Evolutionary conservation across 176 grass and related monocot species (phyloP).

Genomic region (Avena sativa): DNA sequence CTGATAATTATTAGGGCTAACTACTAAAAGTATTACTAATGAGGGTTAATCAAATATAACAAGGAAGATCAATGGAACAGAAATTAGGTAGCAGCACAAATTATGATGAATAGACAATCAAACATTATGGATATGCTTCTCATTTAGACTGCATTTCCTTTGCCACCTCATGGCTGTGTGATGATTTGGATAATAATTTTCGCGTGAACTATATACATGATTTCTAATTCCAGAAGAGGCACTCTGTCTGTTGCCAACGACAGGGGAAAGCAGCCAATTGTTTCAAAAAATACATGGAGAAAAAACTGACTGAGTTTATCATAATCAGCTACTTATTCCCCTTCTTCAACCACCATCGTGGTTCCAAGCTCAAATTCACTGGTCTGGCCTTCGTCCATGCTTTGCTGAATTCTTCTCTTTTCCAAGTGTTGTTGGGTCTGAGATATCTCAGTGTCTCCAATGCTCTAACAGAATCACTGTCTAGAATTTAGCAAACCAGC

Average conservation of each 20-base stretch:
- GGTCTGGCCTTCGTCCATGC: constrained; percentile 8
- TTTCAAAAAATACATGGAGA: constrained; percentile 50
- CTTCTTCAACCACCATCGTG: constrained; percentile 30
- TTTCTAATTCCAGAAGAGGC: constrained; percentile 27
- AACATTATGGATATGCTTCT: constrained; percentile 16
- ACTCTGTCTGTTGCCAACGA: neutral
- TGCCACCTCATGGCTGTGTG: neutral
- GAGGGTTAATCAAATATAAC: neutral
- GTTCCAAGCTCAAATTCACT: constrained; percentile 41
- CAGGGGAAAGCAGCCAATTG: constrained; percentile 15
- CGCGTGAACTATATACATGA: neutral
- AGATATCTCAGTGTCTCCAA: constrained; percentile 15
- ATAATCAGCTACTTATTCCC: constrained; percentile 25
- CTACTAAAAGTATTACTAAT: neutral
- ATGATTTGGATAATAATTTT: neutral
- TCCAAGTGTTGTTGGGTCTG: constrained; percentile 36
- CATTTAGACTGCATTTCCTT: constrained; percentile 15
- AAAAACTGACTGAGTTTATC: constrained; percentile 32
- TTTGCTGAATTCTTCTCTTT: constrained; percentile 46
- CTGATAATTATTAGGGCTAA: constrained; percentile 1
- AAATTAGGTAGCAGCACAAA: constrained; percentile 22
- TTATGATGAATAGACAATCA: constrained; percentile 12
- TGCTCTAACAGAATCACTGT: neutral
- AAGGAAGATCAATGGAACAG: constrained; percentile 19
- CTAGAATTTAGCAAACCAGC: neutral